Base-by-base conservation (phyloP, 805 yeast genomes). In the Candida quercuum region DNA sequence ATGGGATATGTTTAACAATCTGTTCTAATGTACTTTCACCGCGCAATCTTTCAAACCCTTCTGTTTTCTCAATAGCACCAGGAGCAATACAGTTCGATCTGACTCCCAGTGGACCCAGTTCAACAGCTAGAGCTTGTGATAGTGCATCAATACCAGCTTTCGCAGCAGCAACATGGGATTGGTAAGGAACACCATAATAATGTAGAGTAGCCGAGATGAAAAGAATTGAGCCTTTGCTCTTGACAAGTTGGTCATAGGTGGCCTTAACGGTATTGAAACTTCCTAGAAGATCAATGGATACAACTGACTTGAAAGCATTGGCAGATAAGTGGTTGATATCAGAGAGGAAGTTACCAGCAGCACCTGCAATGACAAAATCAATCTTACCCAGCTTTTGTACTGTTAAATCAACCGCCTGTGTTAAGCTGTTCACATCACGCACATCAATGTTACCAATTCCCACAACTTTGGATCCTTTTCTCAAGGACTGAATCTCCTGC, bases 71-170 rank as follows among this genome's bases (percentile, higher is more conserved):
- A 51, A 89, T 89, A 8, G 86, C 80, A 14, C 98, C 97, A 0
- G 98, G 98, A 3, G 96, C 96, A 49, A 89, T 74, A 52, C 85
- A 78, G 58, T 91, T 89, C 32, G 79, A 73, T 39, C 93, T 73
- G 31, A 89, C 72, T 5, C 97, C 97, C 38, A 86, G 57, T 2
- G 96, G 95, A 1, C 97, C 97, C 38, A 86, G 68, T 61, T 89
- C 98, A 6, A 88, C 93, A 2, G 96, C 95, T 41, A 89, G 62
- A 2, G 88, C 81, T 46, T 82, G 79, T 20, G 86, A 77, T 26
- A 89, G 66, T 3, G 96, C 94, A 58, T 91, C 98, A 29, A 91
- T 72, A 19, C 96, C 98, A 1, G 97, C 96, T 62, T 91, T 91
- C 3, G 97, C 97, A 0, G 97, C 96, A 6, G 89, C 82, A 3